Base-by-base conservation (phyloP, 352 stramenopile genomes). In the Globisporangium spinosum region DNA sequence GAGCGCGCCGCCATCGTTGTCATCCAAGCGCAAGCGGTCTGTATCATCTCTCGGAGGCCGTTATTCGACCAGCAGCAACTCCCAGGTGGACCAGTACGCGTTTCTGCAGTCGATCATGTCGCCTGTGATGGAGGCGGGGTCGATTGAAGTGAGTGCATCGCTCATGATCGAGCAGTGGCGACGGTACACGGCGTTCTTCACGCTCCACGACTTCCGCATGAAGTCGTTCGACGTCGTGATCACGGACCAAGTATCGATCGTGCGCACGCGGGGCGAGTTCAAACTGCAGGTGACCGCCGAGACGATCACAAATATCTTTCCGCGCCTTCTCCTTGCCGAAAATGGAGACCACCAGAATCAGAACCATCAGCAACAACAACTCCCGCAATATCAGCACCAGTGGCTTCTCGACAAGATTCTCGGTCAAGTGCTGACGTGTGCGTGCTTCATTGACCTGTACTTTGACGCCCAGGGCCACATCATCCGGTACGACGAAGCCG, bases 371-470 rank as follows among this genome's bases (percentile, higher is more conserved):
- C 38, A n/a, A 7, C 38, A n/a, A 47, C 25, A 43, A 8, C 27
- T 32, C 29, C 29, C 17, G 1, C 15, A 65, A 6, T 34, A 23
- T 3, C 22, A 54, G 35, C n/a, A 58, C 15, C 45, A 40, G 27
- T 6, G 23, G 13, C 40, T 76, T 10, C 29, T 76, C 4, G 62
- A 76, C 29, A 27, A 25, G 20, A 58, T 76, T 40, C 40, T 76
- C 22, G 68, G 62, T 12, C 65, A 65, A 27, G 63, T 69, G 27
- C 25, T 76, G 12, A n/a, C 35, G n/a, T 64, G 67, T 60, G 2
- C 25, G 58, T 60, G 68, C 57, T 49, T 67, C 29, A 68, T 76
- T 7, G 62, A 76, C 62, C 59, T 72, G 20, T 76, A 71, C 53
- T 73, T 76, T 65, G 70, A 75, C 32, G 27, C n/a, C 5, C 35